Percentiles rank a stretch among this genome's conserved stretches.
Evolutionary conservation across 2,329 filamentous ascomycete species (phyloP).

Genomic region (Fusarium sp.): DNA sequence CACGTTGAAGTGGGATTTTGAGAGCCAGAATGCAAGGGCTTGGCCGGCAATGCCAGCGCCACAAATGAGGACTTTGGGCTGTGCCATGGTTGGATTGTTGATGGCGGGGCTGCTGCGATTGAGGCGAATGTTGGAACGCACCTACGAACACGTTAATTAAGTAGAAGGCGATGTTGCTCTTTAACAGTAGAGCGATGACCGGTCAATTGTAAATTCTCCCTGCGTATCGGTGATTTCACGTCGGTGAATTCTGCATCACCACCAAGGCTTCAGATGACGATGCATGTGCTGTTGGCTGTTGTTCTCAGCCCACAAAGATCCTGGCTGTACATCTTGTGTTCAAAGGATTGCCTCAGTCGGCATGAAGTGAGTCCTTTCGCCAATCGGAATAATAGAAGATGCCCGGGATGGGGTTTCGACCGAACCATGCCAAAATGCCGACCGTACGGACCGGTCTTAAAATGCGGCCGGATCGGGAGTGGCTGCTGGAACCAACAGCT

Average conservation of each 20-base stretch:
- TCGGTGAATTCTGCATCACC: neutral
- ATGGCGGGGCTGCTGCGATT: too few relatives aligned
- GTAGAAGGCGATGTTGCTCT: too few relatives aligned
- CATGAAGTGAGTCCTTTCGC: neutral
- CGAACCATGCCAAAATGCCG: neutral
- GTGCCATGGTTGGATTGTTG: neutral
- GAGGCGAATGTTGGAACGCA: too few relatives aligned
- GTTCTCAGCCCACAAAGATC: neutral
- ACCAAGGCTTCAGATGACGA: neutral
- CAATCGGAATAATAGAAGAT: neutral
- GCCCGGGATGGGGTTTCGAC: neutral
- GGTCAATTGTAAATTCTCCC: too few relatives aligned
- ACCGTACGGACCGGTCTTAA: neutral
- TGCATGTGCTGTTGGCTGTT: neutral
- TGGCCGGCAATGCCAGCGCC: neutral
- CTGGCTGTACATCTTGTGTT: neutral
- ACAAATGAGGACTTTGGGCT: neutral
- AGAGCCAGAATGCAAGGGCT: neutral
- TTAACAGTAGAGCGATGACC: too few relatives aligned
- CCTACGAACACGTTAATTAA: too few relatives aligned
- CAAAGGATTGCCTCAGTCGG: neutral
- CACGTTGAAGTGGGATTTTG: neutral
- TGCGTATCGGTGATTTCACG: neutral
- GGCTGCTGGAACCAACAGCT: neutral
- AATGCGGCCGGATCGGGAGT: neutral